Evolutionary conservation across 2,329 filamentous ascomycete species (phyloP).

Genomic region (Emericellopsis cladophorae): DNA sequence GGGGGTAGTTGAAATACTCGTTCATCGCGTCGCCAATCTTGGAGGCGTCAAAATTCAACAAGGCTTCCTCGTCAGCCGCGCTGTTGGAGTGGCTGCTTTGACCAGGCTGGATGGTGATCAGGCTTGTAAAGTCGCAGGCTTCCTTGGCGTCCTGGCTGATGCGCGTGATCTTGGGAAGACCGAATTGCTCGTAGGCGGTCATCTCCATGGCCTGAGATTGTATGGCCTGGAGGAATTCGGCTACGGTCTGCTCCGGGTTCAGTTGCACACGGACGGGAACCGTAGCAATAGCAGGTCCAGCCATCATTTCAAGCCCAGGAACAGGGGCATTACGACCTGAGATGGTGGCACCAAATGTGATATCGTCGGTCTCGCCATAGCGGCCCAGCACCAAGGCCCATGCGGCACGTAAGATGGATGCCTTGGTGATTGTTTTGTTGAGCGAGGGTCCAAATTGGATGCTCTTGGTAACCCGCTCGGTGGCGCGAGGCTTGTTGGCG

Average conservation of each 20-base stretch:
- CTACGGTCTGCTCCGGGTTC: constrained; percentile 1
- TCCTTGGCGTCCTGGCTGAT: constrained; percentile 5
- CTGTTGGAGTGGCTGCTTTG: neutral
- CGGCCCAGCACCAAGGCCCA: constrained; percentile 7
- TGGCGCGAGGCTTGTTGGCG: neutral
- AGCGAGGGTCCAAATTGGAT: neutral
- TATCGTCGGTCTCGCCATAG: constrained; percentile 19
- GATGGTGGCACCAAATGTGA: constrained; percentile 7
- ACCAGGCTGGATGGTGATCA: constrained; percentile 7
- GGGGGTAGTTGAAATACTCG: constrained; percentile 10
- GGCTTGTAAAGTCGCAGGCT: constrained; percentile 9
- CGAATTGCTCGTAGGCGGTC: constrained; percentile 9
- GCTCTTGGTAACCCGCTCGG: neutral
- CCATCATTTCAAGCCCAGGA: constrained; percentile 6
- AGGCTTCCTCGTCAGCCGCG: neutral
- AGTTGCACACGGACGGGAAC: constrained; percentile 5
- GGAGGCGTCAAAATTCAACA: neutral
- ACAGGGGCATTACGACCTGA: constrained; percentile 7
- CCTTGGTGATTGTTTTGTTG: constrained; percentile 6
- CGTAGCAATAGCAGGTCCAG: constrained; percentile 7
- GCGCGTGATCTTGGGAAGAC: constrained; percentile 10
- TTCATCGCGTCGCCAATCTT: neutral
- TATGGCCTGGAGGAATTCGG: constrained; percentile 5
- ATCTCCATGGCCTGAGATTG: constrained; percentile 7
- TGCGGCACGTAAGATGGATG: constrained; percentile 5